Evolutionary conservation across 805 yeast species (phyloP), one percentile per base, ranked within the genome.

Genomic region (Lachancea fermentati): DNA sequence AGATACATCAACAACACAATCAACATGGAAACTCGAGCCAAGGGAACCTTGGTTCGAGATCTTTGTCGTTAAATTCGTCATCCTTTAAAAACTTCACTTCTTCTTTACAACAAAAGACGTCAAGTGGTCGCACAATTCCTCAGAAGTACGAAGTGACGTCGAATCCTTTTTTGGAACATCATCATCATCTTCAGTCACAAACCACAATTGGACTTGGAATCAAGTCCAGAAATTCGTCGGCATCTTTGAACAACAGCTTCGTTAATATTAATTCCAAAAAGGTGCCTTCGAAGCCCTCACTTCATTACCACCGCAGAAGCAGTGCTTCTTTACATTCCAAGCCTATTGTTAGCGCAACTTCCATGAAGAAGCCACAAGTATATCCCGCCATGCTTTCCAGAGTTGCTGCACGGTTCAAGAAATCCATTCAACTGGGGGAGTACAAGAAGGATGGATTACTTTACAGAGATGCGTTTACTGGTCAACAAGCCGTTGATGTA

Each of bases 381-480:
- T 88, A 93, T 59, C 96, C 97, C 2, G 97, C 98, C 0, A 52
- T 86, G 54, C 66, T 93, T 14, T 86, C 96, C 4, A 72, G 78
- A 36, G 97, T 93, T 13, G 95, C 97, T 1, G 74, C 72, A 16
- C 73, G 78, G 17, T 87, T 91, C 62, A 76, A 79, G 48, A 85
- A 81, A 44, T 67, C 78, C 16, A 73, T 88, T 22, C 76, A 76
- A 16, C 58, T 85, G 11, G 84, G 88, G 2, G 86, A 87, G 44
- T 78, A 85, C 48, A 83, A 82, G 57, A 93, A 91, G 57, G 91
- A 89, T 65, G 96, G 96, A 13, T 72, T 89, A 50, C 83, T 87
- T 46, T 91, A 88, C 63, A 83, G 94, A 57, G 94, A 89, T 57
- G 81, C 97, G 0, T 93, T 93, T 56, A 83, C 96, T 0, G 98